A percentile compares a stretch with the other conserved stretches of the same genome.
phyloP scores from a whole-genome alignment of 164 flowering plant genomes.

The Hamamelis virginiana region DNA sequence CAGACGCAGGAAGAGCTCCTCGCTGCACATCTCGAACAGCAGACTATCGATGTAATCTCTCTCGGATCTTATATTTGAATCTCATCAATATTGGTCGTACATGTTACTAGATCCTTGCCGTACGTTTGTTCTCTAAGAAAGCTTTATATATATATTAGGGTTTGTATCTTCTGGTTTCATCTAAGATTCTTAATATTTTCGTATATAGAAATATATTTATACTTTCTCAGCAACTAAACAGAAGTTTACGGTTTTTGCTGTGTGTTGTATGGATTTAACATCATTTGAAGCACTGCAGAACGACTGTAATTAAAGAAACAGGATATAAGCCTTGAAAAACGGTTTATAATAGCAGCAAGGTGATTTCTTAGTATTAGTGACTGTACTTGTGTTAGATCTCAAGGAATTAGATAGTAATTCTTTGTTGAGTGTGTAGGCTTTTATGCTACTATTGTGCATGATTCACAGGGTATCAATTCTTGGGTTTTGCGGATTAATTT shows the following conservation, averaged over 20 bases:
- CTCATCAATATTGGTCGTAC: background rate
- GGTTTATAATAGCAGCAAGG: too few relatives aligned
- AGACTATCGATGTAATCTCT: conserved; percentile 46
- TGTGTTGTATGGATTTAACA: background rate
- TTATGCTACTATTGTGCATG: too few relatives aligned
- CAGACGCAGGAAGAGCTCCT: conserved; percentile 63
- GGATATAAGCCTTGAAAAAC: background rate
- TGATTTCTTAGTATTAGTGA: too few relatives aligned
- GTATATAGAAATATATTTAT: too few relatives aligned
- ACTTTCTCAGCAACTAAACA: background rate
- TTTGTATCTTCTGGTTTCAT: background rate
- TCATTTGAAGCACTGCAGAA: background rate
- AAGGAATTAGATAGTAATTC: too few relatives aligned
- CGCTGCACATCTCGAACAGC: conserved; percentile 61
- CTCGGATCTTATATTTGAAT: background rate
- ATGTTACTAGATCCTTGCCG: too few relatives aligned
- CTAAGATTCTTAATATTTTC: background rate
- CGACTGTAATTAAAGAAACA: background rate
- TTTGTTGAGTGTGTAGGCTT: too few relatives aligned
- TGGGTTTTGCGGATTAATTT: too few relatives aligned
- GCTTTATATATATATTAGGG: too few relatives aligned
- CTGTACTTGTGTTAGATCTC: too few relatives aligned
- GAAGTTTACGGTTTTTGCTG: background rate
- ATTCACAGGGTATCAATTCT: too few relatives aligned
- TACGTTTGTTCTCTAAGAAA: too few relatives aligned